A percentile compares a stretch with the other conserved stretches of the same genome.
Evolutionary conservation across 1,284 basidiomycete species (phyloP).

Genomic region (Leucoagaricus sp.): DNA sequence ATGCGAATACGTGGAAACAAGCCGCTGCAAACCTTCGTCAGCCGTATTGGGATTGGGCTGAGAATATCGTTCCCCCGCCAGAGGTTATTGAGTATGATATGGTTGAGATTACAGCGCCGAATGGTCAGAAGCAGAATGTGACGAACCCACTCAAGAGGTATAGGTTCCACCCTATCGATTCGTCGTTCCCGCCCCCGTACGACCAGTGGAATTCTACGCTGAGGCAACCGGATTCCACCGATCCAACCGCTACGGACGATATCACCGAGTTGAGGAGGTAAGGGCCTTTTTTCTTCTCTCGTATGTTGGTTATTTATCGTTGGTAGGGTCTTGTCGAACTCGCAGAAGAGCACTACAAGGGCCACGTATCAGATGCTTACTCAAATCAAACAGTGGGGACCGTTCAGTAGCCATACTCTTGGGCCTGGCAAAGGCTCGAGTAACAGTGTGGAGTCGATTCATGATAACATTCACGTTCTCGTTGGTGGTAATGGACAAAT

Average conservation of each 20-base stretch:
- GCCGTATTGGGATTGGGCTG: constrained; percentile 58
- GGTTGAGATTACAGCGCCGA: constrained; percentile 35
- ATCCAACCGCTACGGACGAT: constrained; percentile 32
- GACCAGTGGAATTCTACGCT: constrained; percentile 41
- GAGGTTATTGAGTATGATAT: constrained; percentile 39
- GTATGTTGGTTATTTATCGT: neutral
- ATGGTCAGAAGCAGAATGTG: constrained; percentile 34
- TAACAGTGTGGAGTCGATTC: constrained; percentile 51
- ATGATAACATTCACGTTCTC: constrained; percentile 45
- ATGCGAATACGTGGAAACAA: constrained; percentile 34
- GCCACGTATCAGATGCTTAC: constrained; percentile 43
- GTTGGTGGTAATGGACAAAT: constrained; percentile 48
- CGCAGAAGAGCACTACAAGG: constrained; percentile 29
- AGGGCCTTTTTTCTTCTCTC: constrained; percentile 8
- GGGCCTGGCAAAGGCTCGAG: constrained; percentile 36
- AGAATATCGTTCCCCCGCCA: constrained; percentile 41
- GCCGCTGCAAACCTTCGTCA: constrained; percentile 43
- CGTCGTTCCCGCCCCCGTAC: constrained; percentile 38
- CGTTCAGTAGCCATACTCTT: constrained; percentile 47
- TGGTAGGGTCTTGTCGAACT: constrained; percentile 22
- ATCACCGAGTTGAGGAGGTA: constrained; percentile 33
- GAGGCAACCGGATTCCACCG: constrained; percentile 36
- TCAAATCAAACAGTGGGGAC: constrained; percentile 39
- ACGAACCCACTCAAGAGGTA: constrained; percentile 47
- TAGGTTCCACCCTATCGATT: constrained; percentile 43